Evolutionary conservation across 257 asterid genomes (phyloP).

Genomic region (Echium plantagineum): DNA sequence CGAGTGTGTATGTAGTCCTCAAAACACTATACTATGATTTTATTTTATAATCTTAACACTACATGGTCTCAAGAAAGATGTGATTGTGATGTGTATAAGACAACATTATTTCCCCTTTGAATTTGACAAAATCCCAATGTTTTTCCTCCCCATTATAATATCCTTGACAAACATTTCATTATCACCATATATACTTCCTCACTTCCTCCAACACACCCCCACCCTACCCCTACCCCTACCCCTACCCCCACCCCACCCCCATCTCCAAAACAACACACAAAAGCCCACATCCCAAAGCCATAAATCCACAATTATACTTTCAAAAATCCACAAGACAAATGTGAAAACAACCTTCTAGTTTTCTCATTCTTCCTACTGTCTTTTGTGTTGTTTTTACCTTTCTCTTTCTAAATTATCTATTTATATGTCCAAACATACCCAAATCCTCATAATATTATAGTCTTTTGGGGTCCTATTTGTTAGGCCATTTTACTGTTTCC

Average conservation of each 20-base stretch:
- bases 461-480: neutral
- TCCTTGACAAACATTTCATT: constrained; percentile 3
- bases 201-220: no score
- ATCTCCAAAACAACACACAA: no score
- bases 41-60: no score
- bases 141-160: constrained; percentile 18
- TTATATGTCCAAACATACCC: neutral
- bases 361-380: neutral
- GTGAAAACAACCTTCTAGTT: neutral
- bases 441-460: neutral
- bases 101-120: constrained; percentile 24
- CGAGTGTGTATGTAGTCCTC: no score
- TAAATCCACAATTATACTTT: neutral
- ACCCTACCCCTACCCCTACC: no score
- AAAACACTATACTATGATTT: no score
- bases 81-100: constrained; percentile 34
- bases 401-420: neutral
- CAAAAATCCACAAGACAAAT: neutral
- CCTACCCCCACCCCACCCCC: no score
- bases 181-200: no score
- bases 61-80: constrained; percentile 1
- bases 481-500: neutral
- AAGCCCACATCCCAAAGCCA: no score
- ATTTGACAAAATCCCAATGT: constrained; percentile 21
- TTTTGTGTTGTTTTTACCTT: neutral